Evolutionary conservation across 2,329 filamentous ascomycete genomes (phyloP).

Genomic region (Teratosphaeria destructans): DNA sequence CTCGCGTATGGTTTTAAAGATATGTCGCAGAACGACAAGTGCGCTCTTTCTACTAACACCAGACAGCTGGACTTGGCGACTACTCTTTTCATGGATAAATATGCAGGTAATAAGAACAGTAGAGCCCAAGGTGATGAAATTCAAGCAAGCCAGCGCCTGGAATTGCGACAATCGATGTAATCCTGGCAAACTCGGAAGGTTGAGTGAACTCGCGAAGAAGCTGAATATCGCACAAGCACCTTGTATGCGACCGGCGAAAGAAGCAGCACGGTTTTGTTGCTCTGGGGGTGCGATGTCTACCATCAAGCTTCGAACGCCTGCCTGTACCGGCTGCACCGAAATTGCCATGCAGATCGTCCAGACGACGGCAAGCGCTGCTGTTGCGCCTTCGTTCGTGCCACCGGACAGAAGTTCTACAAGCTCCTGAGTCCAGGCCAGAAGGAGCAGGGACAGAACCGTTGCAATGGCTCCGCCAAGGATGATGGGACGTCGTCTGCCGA

Average conservation of each 20-base stretch:
- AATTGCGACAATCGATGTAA: background rate
- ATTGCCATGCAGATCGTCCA: background rate
- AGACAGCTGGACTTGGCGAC: background rate
- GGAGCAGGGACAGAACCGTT: background rate
- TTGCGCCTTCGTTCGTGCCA: background rate
- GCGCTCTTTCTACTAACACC: background rate
- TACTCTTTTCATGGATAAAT: background rate
- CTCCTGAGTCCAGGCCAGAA: background rate
- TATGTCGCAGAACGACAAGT: background rate
- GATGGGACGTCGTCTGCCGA: background rate
- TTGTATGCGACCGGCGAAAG: background rate
- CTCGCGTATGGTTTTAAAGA: background rate
- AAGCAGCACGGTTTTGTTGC: background rate
- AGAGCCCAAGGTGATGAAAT: background rate
- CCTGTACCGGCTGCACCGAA: background rate
- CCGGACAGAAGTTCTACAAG: background rate
- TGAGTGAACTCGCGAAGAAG: background rate
- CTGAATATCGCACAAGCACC: background rate
- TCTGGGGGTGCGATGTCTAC: background rate
- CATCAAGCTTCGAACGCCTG: background rate
- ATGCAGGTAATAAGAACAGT: background rate
- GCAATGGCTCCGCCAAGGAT: background rate
- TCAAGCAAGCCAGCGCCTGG: background rate
- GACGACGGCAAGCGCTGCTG: background rate
- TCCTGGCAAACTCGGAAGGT: background rate